Evolutionary conservation across 2,329 filamentous ascomycete genomes (phyloP).

Genomic region (Albifimbria verrucaria): DNA sequence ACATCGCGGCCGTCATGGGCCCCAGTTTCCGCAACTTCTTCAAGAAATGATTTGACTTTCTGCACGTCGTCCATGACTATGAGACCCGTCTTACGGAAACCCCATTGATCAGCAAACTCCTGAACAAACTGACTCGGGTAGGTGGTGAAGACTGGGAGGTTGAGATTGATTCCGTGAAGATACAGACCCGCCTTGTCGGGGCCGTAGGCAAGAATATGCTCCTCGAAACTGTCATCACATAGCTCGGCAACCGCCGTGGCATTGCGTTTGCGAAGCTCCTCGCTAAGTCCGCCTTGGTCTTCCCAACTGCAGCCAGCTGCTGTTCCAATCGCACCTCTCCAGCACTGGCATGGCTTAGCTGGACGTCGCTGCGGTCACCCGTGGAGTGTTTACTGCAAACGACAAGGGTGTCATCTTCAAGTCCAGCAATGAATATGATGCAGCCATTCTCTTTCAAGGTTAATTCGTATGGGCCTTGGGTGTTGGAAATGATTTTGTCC

Average conservation of each 20-base stretch:
- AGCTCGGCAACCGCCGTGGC: constrained; percentile 94
- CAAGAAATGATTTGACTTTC: constrained; percentile 76
- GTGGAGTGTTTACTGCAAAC: constrained; percentile 99
- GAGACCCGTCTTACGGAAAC: constrained; percentile 84
- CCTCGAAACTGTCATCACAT: constrained; percentile 93
- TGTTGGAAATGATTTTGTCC: constrained; percentile 71
- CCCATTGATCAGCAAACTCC: constrained; percentile 86
- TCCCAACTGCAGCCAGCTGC: constrained; percentile 75
- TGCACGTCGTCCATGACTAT: constrained; percentile 71
- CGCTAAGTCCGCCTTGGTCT: constrained; percentile 75
- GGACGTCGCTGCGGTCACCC: constrained; percentile 67
- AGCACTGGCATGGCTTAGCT: constrained; percentile 76
- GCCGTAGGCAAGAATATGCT: constrained; percentile 90
- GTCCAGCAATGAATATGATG: constrained; percentile 93
- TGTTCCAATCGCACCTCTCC: constrained; percentile 79
- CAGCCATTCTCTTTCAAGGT: constrained; percentile 99
- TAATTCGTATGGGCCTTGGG: constrained; percentile 85
- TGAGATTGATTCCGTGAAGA: constrained; percentile 93
- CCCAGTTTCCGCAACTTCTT: constrained; percentile 81
- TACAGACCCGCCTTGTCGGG: constrained; percentile 85
- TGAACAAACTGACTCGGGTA: constrained; percentile 83
- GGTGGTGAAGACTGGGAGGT: constrained; percentile 87
- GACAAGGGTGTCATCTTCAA: constrained; percentile 83
- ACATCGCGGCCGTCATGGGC: constrained; percentile 89
- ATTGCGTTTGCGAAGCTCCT: constrained; percentile 74